Evolutionary conservation across 1,284 basidiomycete species (phyloP).

Genomic region (Gymnopus androsaceus): DNA sequence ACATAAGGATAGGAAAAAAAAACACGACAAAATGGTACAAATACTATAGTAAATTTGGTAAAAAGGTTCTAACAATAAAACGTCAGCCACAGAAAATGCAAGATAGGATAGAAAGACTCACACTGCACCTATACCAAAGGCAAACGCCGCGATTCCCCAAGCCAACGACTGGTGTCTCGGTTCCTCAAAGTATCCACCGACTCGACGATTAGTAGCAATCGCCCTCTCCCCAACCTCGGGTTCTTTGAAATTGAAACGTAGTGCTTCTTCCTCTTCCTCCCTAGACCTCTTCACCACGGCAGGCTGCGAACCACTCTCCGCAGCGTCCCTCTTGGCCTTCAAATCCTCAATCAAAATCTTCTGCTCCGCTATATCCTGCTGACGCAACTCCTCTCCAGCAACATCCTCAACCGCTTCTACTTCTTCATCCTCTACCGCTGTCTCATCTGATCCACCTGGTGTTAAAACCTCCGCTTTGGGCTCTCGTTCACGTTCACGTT

Average conservation of each 20-base stretch:
- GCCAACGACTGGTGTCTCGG: slow-evolving; percentile 69
- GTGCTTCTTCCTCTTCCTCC: slow-evolving; percentile 48
- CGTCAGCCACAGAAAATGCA: slow-evolving; percentile 14
- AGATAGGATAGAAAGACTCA: slow-evolving; percentile 39
- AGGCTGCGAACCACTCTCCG: slow-evolving; percentile 27
- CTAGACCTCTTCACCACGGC: slow-evolving; percentile 49
- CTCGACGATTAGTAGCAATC: slow-evolving; percentile 65
- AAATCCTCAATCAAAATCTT: slow-evolving; percentile 66
- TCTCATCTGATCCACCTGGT: slow-evolving; percentile 59
- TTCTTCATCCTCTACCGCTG: slow-evolving; percentile 64
- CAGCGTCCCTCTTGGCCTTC: slow-evolving; percentile 53
- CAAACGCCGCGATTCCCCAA: slow-evolving; percentile 77
- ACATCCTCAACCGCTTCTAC: slow-evolving; percentile 52
- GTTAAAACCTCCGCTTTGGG: slow-evolving; percentile 38
- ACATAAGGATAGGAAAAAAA: slow-evolving; percentile 16
- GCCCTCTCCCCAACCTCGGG: slow-evolving; percentile 57
- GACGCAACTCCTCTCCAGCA: slow-evolving; percentile 60
- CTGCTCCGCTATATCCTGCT: slow-evolving; percentile 72
- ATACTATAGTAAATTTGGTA: slow-evolving; percentile 49
- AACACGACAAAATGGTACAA: slow-evolving; percentile 18
- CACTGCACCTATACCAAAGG: slow-evolving; percentile 71
- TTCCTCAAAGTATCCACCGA: slow-evolving; percentile 50
- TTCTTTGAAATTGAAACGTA: slow-evolving; percentile 66
- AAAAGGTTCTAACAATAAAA: slow-evolving; percentile 39
- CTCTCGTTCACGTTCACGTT: too few relatives aligned